A percentile compares a stretch with the other conserved stretches of the same genome.
These are phyloP conservation scores for Candida tammaniensis DNA, from an alignment of 805 yeast genomes.

Conservation along the genomic window DNA sequence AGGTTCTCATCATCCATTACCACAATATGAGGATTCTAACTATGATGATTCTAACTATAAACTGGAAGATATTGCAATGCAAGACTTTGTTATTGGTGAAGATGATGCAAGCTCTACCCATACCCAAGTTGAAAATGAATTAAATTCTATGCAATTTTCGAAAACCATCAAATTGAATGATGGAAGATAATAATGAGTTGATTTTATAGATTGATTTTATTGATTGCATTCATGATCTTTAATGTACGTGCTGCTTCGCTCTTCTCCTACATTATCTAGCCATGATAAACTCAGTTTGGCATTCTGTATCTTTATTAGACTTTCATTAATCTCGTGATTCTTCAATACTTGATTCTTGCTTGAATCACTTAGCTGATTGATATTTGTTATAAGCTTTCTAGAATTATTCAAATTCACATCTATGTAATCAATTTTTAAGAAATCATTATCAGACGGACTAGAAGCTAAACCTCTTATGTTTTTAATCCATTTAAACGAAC, in stretches of 20 bases:
- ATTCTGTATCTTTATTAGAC: slow-evolving; percentile 9
- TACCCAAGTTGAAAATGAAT: slow-evolving; percentile 2
- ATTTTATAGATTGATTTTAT: no score
- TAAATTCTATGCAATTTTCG: slow-evolving; percentile 5
- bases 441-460: slow-evolving; percentile 20
- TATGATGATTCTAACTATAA: slow-evolving; percentile 8
- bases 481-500: slow-evolving; percentile 11
- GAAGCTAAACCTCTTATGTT: slow-evolving; percentile 15
- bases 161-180: slow-evolving; percentile 6
- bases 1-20: slow-evolving; percentile 7
- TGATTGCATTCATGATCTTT: no score
- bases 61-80: slow-evolving; percentile 22
- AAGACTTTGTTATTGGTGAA: slow-evolving; percentile 28
- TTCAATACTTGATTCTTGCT: slow-evolving; percentile 4
- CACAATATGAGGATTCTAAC: slow-evolving; percentile 6
- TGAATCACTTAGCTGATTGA: slow-evolving; percentile 10
- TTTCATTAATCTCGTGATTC: slow-evolving; percentile 12
- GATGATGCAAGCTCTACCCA: slow-evolving; percentile 19
- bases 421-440: slow-evolving; percentile 30
- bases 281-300: slow-evolving; percentile 9
- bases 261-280: slow-evolving; percentile 4
- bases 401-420: slow-evolving; percentile 34
- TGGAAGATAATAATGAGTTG: not conserved
- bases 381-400: slow-evolving; percentile 23
- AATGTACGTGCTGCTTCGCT: not conserved